A percentile compares a stretch with the other conserved stretches of the same genome.
These are phyloP conservation scores for Alternaria longipes DNA, from an alignment of 2,329 filamentous ascomycete species.

Conservation along the genomic window DNA sequence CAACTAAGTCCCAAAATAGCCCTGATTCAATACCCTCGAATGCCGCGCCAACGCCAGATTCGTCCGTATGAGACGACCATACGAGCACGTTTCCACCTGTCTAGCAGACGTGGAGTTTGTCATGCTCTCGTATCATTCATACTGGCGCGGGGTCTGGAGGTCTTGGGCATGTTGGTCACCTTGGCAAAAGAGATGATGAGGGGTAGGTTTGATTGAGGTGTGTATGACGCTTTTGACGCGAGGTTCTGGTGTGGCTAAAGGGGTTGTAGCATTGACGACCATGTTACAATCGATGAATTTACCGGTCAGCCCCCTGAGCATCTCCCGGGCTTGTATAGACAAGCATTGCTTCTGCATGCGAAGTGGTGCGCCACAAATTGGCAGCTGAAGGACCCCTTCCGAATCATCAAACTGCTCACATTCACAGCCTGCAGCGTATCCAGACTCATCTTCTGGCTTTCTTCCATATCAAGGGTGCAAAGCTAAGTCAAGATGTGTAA, in stretches of 20 bases:
- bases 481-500: background rate
- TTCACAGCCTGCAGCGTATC: background rate
- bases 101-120: conserved; percentile 2
- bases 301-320: background rate
- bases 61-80: conserved; percentile 6
- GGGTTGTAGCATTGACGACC: background rate
- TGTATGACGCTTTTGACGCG: background rate
- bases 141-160: background rate
- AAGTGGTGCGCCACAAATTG: conserved; percentile 6
- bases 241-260: background rate
- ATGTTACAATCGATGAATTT: background rate
- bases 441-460: background rate
- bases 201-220: background rate
- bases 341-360: conserved; percentile 3
- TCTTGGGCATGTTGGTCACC: background rate
- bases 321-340: background rate
- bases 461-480: rapidly evolving
- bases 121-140: background rate
- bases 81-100: conserved; percentile 14
- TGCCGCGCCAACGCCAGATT: conserved; percentile 13
- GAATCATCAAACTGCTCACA: background rate
- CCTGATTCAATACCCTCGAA: conserved; percentile 7
- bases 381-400: conserved; percentile 2
- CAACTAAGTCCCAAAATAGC: conserved; percentile 18
- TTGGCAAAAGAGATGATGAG: background rate